Evolutionary conservation across 2,329 filamentous ascomycete species (phyloP).

Genomic region (Waltergamsia citrina): DNA sequence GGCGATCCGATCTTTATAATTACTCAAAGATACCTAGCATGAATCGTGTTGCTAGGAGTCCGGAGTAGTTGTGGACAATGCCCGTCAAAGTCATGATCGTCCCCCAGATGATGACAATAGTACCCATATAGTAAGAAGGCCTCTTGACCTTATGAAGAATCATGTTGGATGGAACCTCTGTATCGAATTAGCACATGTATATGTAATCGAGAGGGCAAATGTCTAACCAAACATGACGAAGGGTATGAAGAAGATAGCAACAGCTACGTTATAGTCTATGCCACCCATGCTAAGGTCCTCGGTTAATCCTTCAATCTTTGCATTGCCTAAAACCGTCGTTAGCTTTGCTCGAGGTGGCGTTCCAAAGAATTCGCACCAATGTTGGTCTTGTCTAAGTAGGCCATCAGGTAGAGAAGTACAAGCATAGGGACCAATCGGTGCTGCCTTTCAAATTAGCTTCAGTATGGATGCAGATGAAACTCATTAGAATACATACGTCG

Average conservation of each 20-base stretch:
- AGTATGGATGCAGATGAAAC: no score
- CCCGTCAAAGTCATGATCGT: conserved; percentile 26
- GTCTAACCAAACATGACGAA: conserved; percentile 38
- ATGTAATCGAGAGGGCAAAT: not conserved
- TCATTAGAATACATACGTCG: conserved; percentile 14
- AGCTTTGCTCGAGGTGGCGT: no score
- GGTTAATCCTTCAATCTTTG: conserved; percentile 34
- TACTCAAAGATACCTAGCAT: conserved; percentile 28
- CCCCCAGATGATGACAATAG: conserved; percentile 22
- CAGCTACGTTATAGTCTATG: conserved; percentile 32
- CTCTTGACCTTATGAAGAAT: conserved; percentile 23
- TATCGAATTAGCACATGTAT: conserved; percentile 14
- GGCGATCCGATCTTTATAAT: conserved; percentile 3
- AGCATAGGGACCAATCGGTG: conserved; percentile 19
- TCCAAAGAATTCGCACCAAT: no score
- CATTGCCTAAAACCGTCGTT: conserved; percentile 25
- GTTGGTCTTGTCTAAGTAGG: conserved; percentile 27
- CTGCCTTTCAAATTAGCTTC: no score
- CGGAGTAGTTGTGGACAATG: conserved; percentile 24
- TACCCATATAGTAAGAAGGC: conserved; percentile 29
- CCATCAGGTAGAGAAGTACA: conserved; percentile 21
- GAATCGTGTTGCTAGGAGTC: conserved; percentile 28
- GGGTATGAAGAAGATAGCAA: conserved; percentile 20
- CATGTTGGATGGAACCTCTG: conserved; percentile 25
- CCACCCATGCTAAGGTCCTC: conserved; percentile 35